These are phyloP conservation scores for Austroboletus festivus DNA, from an alignment of 768 basidiomycete genomes.

Conservation along the genomic window DNA sequence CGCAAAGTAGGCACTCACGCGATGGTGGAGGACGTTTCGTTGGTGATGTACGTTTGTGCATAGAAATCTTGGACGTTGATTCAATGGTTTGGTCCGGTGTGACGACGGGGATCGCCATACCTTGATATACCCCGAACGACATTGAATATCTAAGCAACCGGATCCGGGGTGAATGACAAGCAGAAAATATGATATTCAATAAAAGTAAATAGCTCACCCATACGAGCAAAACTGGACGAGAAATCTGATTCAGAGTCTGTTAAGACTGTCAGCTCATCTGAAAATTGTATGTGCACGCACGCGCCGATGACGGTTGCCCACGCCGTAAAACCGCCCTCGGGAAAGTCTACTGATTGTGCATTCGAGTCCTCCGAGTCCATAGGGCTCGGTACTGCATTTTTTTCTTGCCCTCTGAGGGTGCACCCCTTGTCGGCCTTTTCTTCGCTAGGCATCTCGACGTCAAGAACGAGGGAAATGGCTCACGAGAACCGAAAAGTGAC, in stretches of 20 bases:
- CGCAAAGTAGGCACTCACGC: slow-evolving; percentile 28
- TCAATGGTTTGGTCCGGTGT: neutral
- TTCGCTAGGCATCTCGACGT: neutral
- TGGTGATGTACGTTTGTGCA: slow-evolving; percentile 35
- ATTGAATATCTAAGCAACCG: slow-evolving; percentile 30
- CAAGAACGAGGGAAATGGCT: neutral
- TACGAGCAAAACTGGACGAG: slow-evolving; percentile 39
- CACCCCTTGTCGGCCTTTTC: neutral
- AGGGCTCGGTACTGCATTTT: neutral
- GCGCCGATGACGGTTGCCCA: slow-evolving; percentile 33
- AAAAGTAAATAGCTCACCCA: slow-evolving; percentile 24
- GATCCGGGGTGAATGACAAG: neutral
- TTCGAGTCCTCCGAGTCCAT: neutral
- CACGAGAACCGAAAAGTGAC: no score
- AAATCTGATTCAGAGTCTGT: slow-evolving; percentile 24
- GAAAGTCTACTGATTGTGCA: slow-evolving; percentile 9
- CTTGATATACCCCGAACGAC: slow-evolving; percentile 45
- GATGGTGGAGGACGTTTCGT: slow-evolving; percentile 37
- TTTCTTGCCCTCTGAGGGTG: neutral
- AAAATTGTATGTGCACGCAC: slow-evolving; percentile 14
- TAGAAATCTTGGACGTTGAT: slow-evolving; percentile 36
- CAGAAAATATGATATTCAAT: neutral
- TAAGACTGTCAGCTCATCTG: neutral
- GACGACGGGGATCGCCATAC: slow-evolving; percentile 10
- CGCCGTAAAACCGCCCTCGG: slow-evolving; percentile 28